These are phyloP conservation scores for Syzygium jambos DNA, from an alignment of 345 rosid genomes.

Conservation along the genomic window DNA sequence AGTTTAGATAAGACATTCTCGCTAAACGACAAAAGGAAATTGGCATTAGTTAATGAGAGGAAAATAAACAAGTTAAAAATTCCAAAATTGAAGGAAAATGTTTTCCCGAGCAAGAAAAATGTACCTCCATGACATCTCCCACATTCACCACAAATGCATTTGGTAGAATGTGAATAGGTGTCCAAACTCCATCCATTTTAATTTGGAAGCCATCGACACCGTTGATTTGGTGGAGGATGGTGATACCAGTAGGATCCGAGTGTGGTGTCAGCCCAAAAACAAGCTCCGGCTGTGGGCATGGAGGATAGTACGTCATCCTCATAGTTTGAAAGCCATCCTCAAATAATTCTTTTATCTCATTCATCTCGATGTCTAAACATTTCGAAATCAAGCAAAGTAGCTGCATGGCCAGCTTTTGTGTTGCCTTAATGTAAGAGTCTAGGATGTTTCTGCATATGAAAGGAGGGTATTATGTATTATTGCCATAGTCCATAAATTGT, in stretches of 20 bases:
- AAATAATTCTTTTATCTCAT: constrained; percentile 18
- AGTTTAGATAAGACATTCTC: not conserved
- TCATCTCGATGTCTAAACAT: constrained; percentile 3
- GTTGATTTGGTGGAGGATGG: constrained; percentile 17
- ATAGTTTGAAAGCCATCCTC: constrained; percentile 22
- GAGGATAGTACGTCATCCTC: constrained; percentile 18
- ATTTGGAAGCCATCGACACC: constrained; percentile 11
- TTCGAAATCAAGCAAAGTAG: constrained; percentile 12
- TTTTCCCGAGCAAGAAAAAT: not conserved
- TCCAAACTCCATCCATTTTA: constrained; percentile 12
- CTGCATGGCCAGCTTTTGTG: constrained; percentile 13
- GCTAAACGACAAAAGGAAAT: not conserved
- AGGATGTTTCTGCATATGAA: constrained; percentile 12
- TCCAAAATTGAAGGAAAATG: not conserved
- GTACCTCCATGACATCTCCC: constrained; percentile 18
- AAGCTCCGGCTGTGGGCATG: constrained; percentile 13
- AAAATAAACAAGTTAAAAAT: not conserved
- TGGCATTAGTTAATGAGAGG: not conserved
- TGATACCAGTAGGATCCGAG: constrained; percentile 7
- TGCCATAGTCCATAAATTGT: not conserved
- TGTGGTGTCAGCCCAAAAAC: constrained; percentile 17
- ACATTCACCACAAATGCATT: constrained; percentile 12
- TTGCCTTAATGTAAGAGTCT: constrained; percentile 14
- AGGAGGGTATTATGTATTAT: not conserved
- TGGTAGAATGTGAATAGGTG: not conserved